A percentile compares a stretch with the other conserved stretches of the same genome.
These are phyloP conservation scores for Fusarium sp. DNA, from an alignment of 2,329 filamentous ascomycete genomes.

Conservation along the genomic window DNA sequence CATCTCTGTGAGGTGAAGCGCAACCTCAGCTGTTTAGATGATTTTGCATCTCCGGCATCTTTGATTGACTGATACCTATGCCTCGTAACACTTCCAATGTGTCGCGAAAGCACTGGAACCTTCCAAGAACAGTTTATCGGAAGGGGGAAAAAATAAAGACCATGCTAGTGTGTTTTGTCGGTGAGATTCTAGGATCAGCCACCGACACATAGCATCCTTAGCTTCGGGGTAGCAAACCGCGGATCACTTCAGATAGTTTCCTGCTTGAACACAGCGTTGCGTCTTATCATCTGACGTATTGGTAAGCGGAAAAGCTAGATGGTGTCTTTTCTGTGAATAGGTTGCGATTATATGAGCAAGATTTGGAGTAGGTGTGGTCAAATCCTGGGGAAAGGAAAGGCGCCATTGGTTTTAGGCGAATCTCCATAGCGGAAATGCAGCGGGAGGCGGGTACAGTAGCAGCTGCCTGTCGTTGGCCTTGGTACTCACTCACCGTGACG, in stretches of 20 bases:
- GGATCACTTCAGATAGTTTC: conserved; percentile 34
- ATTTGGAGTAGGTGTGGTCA: conserved; percentile 12
- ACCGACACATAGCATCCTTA: conserved; percentile 16
- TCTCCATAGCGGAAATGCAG: conserved; percentile 15
- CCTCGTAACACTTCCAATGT: background rate
- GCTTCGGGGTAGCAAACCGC: conserved; percentile 19
- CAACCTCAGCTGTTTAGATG: background rate
- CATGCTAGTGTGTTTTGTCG: conserved; percentile 1
- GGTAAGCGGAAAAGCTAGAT: conserved; percentile 34
- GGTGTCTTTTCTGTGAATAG: conserved; percentile 4
- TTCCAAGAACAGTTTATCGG: conserved; percentile 29
- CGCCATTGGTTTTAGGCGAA: conserved; percentile 28
- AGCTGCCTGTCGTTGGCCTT: background rate
- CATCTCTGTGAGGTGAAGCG: conserved; percentile 15
- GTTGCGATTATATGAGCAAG: conserved; percentile 30
- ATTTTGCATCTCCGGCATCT: background rate
- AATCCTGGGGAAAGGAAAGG: conserved; percentile 31
- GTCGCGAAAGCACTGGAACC: conserved; percentile 40
- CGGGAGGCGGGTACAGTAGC: conserved; percentile 12
- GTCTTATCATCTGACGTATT: conserved; percentile 31
- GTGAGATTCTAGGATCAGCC: conserved; percentile 42
- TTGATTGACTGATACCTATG: conserved; percentile 2
- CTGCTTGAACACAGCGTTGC: conserved; percentile 10
- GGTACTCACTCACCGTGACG: background rate
- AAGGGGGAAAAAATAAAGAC: conserved; percentile 9